Evolutionary conservation across 1,284 basidiomycete genomes (phyloP).

Genomic region (Cutaneotrichosporon curvatum): DNA sequence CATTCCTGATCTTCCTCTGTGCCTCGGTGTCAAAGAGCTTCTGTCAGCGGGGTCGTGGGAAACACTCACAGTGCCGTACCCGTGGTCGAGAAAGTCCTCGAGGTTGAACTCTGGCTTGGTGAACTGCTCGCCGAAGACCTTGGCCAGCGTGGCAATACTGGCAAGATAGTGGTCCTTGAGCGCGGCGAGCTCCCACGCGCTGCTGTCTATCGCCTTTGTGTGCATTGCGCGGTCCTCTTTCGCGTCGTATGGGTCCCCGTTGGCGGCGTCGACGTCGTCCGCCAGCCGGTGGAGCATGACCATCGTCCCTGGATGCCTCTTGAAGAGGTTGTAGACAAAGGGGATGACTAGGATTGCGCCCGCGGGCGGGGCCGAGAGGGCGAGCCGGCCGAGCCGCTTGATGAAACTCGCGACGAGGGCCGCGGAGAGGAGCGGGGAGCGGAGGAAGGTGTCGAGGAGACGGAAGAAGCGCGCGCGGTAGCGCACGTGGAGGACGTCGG

Average conservation of each 20-base stretch:
- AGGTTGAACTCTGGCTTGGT: constrained; percentile 82
- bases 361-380: constrained; percentile 77
- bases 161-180: constrained; percentile 79
- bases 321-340: constrained; percentile 91
- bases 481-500: constrained; percentile 80
- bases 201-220: constrained; percentile 74
- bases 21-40: constrained; percentile 84
- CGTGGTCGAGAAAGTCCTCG: constrained; percentile 97
- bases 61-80: constrained; percentile 72
- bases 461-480: constrained; percentile 94
- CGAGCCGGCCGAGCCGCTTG: constrained; percentile 79
- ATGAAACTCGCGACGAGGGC: constrained; percentile 87
- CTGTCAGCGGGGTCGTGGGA: background rate
- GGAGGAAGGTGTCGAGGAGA: constrained; percentile 79
- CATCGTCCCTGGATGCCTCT: constrained; percentile 86
- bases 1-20: constrained; percentile 69
- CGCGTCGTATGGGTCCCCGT: constrained; percentile 54
- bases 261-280: constrained; percentile 37
- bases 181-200: constrained; percentile 83
- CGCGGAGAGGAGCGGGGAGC: constrained; percentile 84
- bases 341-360: constrained; percentile 86
- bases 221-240: constrained; percentile 65
- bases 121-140: constrained; percentile 85
- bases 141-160: constrained; percentile 71
- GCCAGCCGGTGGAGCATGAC: constrained; percentile 70